Conservation (phyloP, 768 basidiomycete species). For the Psilocybe cubensis region DNA sequence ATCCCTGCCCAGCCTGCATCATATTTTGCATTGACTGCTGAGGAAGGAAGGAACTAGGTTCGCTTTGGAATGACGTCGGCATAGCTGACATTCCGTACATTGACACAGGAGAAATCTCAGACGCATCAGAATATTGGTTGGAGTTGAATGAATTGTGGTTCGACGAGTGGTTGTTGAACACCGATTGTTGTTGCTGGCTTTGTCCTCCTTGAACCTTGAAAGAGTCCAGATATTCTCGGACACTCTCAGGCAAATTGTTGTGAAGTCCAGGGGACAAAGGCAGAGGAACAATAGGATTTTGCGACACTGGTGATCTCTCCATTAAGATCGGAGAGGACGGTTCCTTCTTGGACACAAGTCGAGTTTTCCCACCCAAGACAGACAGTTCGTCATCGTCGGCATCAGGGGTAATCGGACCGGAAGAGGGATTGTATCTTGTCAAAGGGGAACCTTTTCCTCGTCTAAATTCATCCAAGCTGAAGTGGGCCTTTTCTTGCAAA, state of each 20-base stretch:
- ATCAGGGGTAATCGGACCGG: conserved; percentile 42
- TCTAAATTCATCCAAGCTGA: conserved; percentile 64
- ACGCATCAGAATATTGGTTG: conserved; percentile 27
- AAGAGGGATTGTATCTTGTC: conserved; percentile 36
- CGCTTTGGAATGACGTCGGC: conserved; percentile 36
- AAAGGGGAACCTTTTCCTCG: conserved; percentile 55
- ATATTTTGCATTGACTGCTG: conserved; percentile 29
- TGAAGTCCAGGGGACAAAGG: conserved; percentile 57
- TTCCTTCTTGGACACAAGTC: conserved; percentile 65
- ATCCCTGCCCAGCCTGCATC: conserved; percentile 19
- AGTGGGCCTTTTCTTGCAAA: conserved; percentile 67
- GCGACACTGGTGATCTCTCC: conserved; percentile 72
- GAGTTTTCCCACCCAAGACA: conserved; percentile 67
- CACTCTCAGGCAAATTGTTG: conserved; percentile 59
- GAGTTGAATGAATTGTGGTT: conserved; percentile 13
- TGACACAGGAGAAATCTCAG: conserved; percentile 46
- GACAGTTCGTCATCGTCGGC: conserved; percentile 68
- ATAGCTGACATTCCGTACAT: conserved; percentile 50
- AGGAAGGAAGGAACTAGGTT: conserved; percentile 35
- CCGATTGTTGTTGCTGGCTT: conserved; percentile 22
- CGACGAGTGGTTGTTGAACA: conserved; percentile 8
- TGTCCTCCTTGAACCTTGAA: conserved; percentile 40
- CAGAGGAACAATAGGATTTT: conserved; percentile 73
- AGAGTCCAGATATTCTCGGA: conserved; percentile 70
- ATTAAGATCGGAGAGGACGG: conserved; percentile 55